phyloP scores from a whole-genome alignment of 2,329 filamentous ascomycete species.

The Emergomyces pasteurianus region DNA sequence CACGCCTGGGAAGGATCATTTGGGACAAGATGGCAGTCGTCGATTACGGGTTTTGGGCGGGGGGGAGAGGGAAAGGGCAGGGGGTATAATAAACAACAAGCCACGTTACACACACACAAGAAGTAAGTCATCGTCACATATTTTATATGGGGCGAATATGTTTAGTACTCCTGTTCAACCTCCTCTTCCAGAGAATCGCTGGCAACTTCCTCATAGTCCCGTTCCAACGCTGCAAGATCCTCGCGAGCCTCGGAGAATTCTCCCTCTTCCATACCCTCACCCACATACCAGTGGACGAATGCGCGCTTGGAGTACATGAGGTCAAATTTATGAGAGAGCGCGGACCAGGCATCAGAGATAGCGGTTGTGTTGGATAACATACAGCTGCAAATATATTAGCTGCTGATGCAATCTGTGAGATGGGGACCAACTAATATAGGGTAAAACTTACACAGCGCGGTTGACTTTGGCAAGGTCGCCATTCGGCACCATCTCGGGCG shows the following conservation, averaged over 20 bases:
- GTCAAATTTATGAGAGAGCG: slow-evolving; percentile 95
- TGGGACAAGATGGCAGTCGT: too few species aligned
- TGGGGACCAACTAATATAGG: not conserved
- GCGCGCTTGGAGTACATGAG: slow-evolving; percentile 99
- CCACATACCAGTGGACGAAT: slow-evolving; percentile 99
- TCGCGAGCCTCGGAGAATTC: slow-evolving; percentile 99
- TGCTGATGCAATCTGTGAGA: slow-evolving; percentile 9
- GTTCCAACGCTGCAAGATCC: slow-evolving; percentile 93
- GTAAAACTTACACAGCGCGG: slow-evolving; percentile 75
- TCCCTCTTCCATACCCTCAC: slow-evolving; percentile 99
- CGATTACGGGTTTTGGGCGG: not conserved
- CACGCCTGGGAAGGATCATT: not conserved
- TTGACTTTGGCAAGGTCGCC: slow-evolving; percentile 96
- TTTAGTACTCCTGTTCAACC: slow-evolving; percentile 83
- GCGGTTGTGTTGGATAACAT: slow-evolving; percentile 93
- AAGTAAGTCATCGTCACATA: not conserved
- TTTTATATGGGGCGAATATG: not conserved
- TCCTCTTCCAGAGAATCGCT: slow-evolving; percentile 85
- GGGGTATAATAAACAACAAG: slow-evolving; percentile 1
- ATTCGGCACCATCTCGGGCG: slow-evolving; percentile 89
- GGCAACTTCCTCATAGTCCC: slow-evolving; percentile 97
- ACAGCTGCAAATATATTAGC: slow-evolving; percentile 49
- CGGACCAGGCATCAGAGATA: slow-evolving; percentile 96
- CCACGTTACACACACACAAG: not conserved
- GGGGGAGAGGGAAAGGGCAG: not conserved